Evolutionary conservation across 139 green algal genomes (phyloP).

Genomic region (Coccomyxa sp.): DNA sequence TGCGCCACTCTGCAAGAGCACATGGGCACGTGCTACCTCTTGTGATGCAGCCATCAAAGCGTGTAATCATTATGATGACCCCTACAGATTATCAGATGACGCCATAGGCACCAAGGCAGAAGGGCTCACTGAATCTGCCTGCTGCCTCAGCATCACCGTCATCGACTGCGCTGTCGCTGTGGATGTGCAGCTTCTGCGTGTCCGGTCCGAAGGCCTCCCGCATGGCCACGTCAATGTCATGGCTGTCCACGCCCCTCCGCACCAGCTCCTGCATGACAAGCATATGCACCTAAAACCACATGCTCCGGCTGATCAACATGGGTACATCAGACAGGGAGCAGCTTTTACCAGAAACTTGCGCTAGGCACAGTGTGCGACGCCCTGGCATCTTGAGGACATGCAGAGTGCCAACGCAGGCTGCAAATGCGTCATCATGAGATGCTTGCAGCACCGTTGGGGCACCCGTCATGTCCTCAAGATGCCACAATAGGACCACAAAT

Average conservation of each 20-base stretch:
- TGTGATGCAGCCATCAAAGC: too few relatives aligned
- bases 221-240: slow-evolving; percentile 17
- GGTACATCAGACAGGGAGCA: neutral
- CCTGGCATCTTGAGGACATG: neutral
- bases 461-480: too few relatives aligned
- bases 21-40: neutral
- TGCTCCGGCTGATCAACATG: neutral
- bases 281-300: neutral
- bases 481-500: too few relatives aligned
- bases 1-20: neutral
- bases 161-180: neutral
- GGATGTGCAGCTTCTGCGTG: slow-evolving; percentile 13
- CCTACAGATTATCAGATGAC: too few relatives aligned
- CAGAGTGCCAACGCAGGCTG: neutral
- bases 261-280: slow-evolving; percentile 25
- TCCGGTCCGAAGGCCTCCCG: slow-evolving; percentile 32
- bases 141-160: neutral
- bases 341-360: neutral
- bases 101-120: too few relatives aligned
- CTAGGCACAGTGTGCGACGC: neutral
- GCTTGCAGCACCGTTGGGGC: neutral
- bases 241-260: slow-evolving; percentile 18
- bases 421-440: neutral
- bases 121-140: neutral
- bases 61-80: too few relatives aligned